These are phyloP conservation scores for Hymenoscyphus linearis DNA, from an alignment of 2,329 filamentous ascomycete species.

Conservation along the genomic window DNA sequence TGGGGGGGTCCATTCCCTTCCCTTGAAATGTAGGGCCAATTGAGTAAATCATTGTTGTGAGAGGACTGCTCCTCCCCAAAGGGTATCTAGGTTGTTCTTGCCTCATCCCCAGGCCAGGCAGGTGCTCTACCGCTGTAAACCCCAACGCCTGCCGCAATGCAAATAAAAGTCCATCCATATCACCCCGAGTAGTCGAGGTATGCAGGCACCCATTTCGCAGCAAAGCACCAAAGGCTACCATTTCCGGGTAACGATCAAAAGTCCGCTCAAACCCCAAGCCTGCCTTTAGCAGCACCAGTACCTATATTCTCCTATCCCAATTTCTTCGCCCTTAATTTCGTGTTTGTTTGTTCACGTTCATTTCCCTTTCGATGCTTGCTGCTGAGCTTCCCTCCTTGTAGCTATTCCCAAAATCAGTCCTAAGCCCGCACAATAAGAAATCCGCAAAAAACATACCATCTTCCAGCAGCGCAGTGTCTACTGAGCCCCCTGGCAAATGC, in stretches of 20 bases:
- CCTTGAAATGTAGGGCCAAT: not conserved
- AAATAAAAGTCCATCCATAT: not conserved
- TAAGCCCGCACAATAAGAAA: not conserved
- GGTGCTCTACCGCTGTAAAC: not conserved
- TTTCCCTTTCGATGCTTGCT: conserved; percentile 44
- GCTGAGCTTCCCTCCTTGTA: conserved; percentile 40
- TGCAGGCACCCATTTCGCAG: not conserved
- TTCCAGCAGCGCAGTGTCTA: conserved; percentile 66
- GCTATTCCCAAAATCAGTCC: conserved; percentile 13
- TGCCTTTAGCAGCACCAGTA: not conserved
- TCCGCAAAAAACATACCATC: conserved; percentile 49
- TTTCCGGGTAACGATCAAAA: not conserved
- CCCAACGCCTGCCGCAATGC: not conserved
- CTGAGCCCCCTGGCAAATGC: conserved; percentile 60
- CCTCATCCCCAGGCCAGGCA: not conserved
- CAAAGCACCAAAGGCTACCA: not conserved
- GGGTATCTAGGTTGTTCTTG: not conserved
- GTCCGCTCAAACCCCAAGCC: not conserved
- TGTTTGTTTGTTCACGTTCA: conserved; percentile 25
- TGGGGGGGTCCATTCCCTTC: not conserved
- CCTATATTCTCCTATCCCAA: not conserved
- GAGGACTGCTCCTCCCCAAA: not conserved
- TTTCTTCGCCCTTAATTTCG: not conserved
- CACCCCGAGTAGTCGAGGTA: not conserved
- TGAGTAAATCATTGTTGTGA: not conserved